Evolutionary conservation across 805 yeast species (phyloP), one percentile per base, ranked within the genome.

Genomic region (Candida schatavii): DNA sequence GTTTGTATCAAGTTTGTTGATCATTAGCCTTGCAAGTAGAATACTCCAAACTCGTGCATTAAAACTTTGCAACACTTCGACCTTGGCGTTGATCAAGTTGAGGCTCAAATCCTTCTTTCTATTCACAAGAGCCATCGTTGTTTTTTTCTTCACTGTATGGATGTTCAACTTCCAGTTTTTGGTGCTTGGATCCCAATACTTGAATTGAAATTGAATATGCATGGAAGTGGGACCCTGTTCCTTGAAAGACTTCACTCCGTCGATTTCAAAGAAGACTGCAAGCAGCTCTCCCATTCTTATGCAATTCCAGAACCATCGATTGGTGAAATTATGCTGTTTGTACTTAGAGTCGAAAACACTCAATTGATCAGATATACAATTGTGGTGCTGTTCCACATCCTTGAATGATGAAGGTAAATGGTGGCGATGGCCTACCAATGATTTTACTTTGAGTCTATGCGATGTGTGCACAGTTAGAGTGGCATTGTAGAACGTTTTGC

Each of bases 321-420:
- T 70, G 5, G 77, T 70, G 43, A 67, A 62, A 4, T 64, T 55
- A 35, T 52, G 54, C 43, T 58, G 60, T 30, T 56, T 57, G 22
- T 57, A 51, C 4, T 64, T 48, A 1, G 67, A 55, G 41, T 68
- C 73, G 45, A 55, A 68, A 14, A 45, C 44, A 6, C 59, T 53
- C 4, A 64, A 35, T 5, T 54, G 51, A 45, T 68, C 74, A 3
- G 71, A 61, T 1, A 68, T 66, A 25, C 54, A 60, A 9, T 56
- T 57, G 29, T 60, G 48, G 44, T 62, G 64, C 29, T 48, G 53
- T 14, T 28, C 18, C 23, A 31, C 20, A 6, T 38, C 40, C 19
- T 47, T 44, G 45, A 56, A 68, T 1, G 68, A 52, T 1, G 72
- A 63, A 7, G 68, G 70, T 14, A 67, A 47, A 22, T 61, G 60